These are phyloP conservation scores for Soucietia sequanensis DNA, from an alignment of 805 yeast species.

Conservation along the genomic window DNA sequence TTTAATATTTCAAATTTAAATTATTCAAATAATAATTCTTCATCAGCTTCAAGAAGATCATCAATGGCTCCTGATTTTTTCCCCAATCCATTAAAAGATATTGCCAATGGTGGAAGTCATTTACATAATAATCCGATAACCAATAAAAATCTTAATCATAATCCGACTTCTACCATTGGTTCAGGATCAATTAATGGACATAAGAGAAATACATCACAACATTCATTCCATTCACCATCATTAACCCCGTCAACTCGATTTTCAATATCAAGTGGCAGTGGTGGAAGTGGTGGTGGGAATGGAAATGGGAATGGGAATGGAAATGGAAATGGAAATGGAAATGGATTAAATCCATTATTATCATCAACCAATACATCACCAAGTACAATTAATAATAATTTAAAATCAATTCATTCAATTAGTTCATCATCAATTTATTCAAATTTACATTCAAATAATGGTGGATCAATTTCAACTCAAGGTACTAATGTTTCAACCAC, in stretches of 20 bases:
- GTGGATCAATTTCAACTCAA: not conserved
- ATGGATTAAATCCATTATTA: not conserved
- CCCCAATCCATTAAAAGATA: conserved; percentile 35
- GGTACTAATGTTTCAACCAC: too few species aligned
- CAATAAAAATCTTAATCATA: too few species aligned
- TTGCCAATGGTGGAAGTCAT: conserved; percentile 2
- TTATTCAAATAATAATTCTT: conserved; percentile 23
- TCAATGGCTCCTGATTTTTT: conserved; percentile 44
- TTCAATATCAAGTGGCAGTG: conserved; percentile 17
- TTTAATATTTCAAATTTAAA: too few species aligned
- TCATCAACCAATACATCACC: conserved; percentile 9
- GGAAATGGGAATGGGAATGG: too few species aligned
- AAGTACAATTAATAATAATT: conserved; percentile 3
- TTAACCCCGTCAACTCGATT: conserved; percentile 23
- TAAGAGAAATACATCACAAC: conserved; percentile 28
- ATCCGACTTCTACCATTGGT: too few species aligned
- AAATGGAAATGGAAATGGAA: too few species aligned
- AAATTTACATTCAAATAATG: conserved; percentile 1
- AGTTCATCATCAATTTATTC: conserved; percentile 6
- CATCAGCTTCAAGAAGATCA: conserved; percentile 36
- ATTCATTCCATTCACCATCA: conserved; percentile 28
- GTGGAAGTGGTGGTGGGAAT: conserved; percentile 1
- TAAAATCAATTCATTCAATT: conserved; percentile 4
- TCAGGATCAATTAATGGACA: too few species aligned
- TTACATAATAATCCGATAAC: conserved; percentile 2